Percentiles rank a stretch among this genome's conserved stretches.
Evolutionary conservation across 1,284 basidiomycete species (phyloP).

Genomic region (Termitomyces sp.): DNA sequence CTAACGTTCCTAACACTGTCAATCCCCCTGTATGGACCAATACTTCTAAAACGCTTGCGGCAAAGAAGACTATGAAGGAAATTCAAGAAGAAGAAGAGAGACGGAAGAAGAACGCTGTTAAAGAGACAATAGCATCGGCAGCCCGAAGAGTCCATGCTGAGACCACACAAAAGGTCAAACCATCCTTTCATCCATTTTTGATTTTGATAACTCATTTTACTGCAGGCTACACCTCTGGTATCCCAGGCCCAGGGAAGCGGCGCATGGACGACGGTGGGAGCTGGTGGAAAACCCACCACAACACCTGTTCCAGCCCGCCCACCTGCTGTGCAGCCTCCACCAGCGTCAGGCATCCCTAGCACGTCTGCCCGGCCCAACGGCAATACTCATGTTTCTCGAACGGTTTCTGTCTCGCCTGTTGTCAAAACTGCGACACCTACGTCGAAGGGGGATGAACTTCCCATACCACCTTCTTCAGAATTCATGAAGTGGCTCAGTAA

Average conservation of each 20-base stretch:
- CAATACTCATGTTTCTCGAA: conserved; percentile 24
- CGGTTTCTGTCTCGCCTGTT: conserved; percentile 26
- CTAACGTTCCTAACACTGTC: conserved; percentile 22
- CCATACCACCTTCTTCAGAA: conserved; percentile 72
- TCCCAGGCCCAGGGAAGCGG: conserved; percentile 45
- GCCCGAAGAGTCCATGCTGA: conserved; percentile 77
- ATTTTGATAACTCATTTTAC: background rate
- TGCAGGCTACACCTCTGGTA: conserved; percentile 23
- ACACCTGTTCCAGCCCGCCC: conserved; percentile 32
- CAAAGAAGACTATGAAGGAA: conserved; percentile 96
- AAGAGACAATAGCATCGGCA: conserved; percentile 54
- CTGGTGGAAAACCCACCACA: conserved; percentile 60
- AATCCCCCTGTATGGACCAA: conserved; percentile 63
- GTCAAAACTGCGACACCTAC: conserved; percentile 34
- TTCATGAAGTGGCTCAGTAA: conserved; percentile 92
- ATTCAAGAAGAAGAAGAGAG: conserved; percentile 97
- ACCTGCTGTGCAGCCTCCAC: conserved; percentile 22
- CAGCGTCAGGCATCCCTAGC: conserved; percentile 19
- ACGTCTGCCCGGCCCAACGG: conserved; percentile 34
- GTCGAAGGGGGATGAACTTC: conserved; percentile 50
- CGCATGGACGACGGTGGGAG: conserved; percentile 85
- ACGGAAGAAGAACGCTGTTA: conserved; percentile 64
- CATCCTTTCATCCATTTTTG: background rate
- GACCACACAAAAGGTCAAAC: conserved; percentile 62
- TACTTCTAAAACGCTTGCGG: conserved; percentile 41